Evolutionary conservation across 345 rosid genomes (phyloP).

Genomic region (Acer saccharum): DNA sequence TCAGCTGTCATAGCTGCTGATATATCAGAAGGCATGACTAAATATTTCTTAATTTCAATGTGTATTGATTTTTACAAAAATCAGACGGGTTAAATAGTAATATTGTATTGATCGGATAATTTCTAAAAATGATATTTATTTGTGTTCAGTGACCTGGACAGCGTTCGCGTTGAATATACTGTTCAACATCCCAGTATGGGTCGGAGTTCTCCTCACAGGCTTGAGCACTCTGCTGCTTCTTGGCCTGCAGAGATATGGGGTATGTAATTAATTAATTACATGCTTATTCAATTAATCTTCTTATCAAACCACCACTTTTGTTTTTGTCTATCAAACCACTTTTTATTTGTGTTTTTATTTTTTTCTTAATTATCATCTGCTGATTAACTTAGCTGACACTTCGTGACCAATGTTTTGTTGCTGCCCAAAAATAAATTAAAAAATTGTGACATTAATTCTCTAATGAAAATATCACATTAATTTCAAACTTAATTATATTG

Average conservation of each 20-base stretch:
- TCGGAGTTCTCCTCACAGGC: slow-evolving; percentile 60
- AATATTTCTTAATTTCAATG: no score
- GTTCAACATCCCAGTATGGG: slow-evolving; percentile 54
- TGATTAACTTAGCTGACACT: no score
- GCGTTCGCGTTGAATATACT: slow-evolving; percentile 61
- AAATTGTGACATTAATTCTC: no score
- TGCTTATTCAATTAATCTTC: neutral
- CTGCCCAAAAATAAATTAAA: neutral
- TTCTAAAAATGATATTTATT: neutral
- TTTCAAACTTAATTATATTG: no score
- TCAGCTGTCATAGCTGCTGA: slow-evolving; percentile 72
- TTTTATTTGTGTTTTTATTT: no score
- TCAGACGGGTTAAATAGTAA: no score
- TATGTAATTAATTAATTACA: slow-evolving; percentile 8
- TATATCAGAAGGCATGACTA: slow-evolving; percentile 61
- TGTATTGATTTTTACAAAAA: no score
- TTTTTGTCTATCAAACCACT: no score
- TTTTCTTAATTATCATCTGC: no score
- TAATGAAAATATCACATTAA: no score
- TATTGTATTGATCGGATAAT: no score
- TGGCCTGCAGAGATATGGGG: slow-evolving; percentile 68
- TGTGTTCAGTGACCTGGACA: slow-evolving; percentile 56
- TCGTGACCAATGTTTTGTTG: neutral
- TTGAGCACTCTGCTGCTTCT: slow-evolving; percentile 62
- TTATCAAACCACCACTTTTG: no score